Conservation (phyloP, 768 basidiomycete species). For the Lentinula edodes region DNA sequence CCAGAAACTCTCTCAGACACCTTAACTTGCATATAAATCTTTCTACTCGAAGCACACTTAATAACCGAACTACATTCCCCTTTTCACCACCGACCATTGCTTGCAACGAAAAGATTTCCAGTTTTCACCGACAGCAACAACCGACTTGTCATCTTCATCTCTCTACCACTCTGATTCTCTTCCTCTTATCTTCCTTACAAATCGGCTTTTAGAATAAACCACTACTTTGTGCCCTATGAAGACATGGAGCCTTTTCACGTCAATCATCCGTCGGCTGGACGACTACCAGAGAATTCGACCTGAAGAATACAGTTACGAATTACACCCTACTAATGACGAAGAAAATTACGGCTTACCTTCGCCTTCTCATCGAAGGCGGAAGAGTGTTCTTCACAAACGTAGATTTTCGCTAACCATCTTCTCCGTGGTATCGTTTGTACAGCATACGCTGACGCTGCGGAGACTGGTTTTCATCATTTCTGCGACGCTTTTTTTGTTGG, state of each 20-base stretch:
- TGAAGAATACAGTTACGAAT: constrained; percentile 3
- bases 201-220: background rate
- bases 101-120: too few species aligned
- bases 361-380: background rate
- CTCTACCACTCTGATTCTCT: background rate
- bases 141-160: background rate
- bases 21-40: too few species aligned
- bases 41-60: too few species aligned
- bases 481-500: background rate
- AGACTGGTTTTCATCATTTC: background rate
- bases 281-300: constrained; percentile 1
- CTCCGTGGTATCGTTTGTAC: background rate
- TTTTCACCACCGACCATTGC: too few species aligned
- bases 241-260: background rate
- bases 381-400: background rate
- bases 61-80: too few species aligned
- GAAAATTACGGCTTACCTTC: background rate
- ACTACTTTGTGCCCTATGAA: background rate
- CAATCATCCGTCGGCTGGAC: constrained; percentile 4
- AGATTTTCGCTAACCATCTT: background rate
- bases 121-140: background rate
- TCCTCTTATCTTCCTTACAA: background rate
- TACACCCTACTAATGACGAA: background rate
- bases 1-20: too few species aligned
- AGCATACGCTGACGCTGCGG: constrained; percentile 3